Conservation (phyloP, 176 grass and related monocot genomes). For the Eleusine indica region DNA sequence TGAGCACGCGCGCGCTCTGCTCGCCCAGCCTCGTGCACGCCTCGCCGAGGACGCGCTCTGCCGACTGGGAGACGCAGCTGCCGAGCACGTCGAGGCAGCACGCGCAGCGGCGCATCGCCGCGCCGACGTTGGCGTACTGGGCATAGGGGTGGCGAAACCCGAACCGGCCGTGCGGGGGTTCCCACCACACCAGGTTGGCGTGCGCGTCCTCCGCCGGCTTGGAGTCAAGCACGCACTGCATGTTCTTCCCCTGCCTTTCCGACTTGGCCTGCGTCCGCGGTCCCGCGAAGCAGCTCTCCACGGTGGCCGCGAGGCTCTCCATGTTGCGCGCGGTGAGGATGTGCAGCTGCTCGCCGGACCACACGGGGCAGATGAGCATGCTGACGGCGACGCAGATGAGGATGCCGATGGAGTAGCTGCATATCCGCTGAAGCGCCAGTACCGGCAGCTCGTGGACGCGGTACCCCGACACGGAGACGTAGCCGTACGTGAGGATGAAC, state of each 20-base stretch:
- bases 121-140: slow-evolving; percentile 59
- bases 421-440: slow-evolving; percentile 51
- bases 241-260: slow-evolving; percentile 49
- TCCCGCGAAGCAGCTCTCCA: slow-evolving; percentile 48
- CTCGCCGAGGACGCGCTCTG: slow-evolving; percentile 39
- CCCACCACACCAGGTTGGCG: slow-evolving; percentile 73
- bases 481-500: slow-evolving; percentile 75
- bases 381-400: slow-evolving; percentile 52
- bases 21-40: slow-evolving; percentile 33
- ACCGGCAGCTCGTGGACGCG: slow-evolving; percentile 49
- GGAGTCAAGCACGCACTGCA: slow-evolving; percentile 50
- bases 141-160: slow-evolving; percentile 57
- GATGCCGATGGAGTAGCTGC: slow-evolving; percentile 60
- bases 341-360: slow-evolving; percentile 65
- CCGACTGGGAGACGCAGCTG: slow-evolving; percentile 37
- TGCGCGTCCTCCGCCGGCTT: slow-evolving; percentile 73
- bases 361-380: slow-evolving; percentile 57
- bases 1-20: slow-evolving; percentile 52
- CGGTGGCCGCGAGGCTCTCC: slow-evolving; percentile 55
- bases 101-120: slow-evolving; percentile 54
- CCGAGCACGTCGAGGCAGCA: slow-evolving; percentile 65
- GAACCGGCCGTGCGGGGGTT: slow-evolving; percentile 60
- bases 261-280: slow-evolving; percentile 8
- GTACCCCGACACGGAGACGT: slow-evolving; percentile 70
- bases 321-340: slow-evolving; percentile 57